Evolutionary conservation across 805 yeast genomes (phyloP).

Genomic region (Starmerella tilneyi): DNA sequence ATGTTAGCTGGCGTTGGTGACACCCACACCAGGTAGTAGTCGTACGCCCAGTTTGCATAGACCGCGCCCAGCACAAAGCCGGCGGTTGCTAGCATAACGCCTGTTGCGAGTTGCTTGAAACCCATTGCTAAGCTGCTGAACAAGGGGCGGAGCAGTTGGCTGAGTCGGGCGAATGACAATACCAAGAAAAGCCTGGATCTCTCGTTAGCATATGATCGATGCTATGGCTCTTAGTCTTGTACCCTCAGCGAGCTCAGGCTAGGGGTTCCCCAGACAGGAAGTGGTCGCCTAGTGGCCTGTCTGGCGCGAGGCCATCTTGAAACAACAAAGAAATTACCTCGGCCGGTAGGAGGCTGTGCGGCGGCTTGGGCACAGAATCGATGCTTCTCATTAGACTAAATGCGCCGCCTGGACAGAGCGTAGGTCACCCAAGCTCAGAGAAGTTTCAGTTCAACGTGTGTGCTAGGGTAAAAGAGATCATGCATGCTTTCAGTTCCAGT

Average conservation of each 20-base stretch:
- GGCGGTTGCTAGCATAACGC: slow-evolving; percentile 35
- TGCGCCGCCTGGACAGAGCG: too few species aligned
- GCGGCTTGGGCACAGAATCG: too few species aligned
- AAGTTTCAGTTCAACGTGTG: too few species aligned
- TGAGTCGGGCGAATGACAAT: neutral
- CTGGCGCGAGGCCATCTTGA: too few species aligned
- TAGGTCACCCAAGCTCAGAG: too few species aligned
- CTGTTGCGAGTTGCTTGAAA: slow-evolving; percentile 28
- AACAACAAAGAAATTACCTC: too few species aligned
- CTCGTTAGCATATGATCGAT: neutral
- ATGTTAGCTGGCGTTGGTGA: slow-evolving; percentile 41
- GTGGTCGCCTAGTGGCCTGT: neutral
- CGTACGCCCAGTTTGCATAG: slow-evolving; percentile 73
- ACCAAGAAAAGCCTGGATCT: neutral
- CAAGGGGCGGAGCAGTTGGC: neutral
- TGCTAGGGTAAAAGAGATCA: too few species aligned
- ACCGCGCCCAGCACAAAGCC: slow-evolving; percentile 74
- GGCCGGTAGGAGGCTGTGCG: too few species aligned
- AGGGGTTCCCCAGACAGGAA: neutral
- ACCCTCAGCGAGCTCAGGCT: neutral
- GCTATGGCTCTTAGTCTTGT: neutral
- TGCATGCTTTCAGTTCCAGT: too few species aligned
- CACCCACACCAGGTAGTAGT: slow-evolving; percentile 61
- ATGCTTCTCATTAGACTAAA: too few species aligned
- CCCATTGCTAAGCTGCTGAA: slow-evolving; percentile 20